Evolutionary conservation across 2,329 filamentous ascomycete species (phyloP), one percentile per base, ranked within the genome.

Genomic region (Fusarium mundagurra): DNA sequence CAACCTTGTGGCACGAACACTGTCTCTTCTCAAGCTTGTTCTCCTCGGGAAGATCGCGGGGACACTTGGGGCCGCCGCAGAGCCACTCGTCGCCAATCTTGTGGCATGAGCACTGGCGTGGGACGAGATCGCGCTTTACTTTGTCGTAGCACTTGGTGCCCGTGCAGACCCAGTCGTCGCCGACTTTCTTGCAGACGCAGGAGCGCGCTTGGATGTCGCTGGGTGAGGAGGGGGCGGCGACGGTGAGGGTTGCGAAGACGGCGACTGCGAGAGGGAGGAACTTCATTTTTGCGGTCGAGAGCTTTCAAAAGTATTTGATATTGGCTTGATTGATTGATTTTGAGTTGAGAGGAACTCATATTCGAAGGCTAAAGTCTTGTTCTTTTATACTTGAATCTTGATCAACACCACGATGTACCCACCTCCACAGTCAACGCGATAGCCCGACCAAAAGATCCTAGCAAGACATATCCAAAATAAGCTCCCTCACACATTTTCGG

Each of bases 171-270:
- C 66, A 71, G 0, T 71, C 69, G 1, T 33, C 34, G 0, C 24
- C 69, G 0, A 57, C 36, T 11, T 71, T 63, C n/a, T 59, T 59
- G 38, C 69, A 72, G 5, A 39, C 16, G 48, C 69, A 71, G 44
- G 67, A 54, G 13, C 69, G 50, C 14, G 45, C 36, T 27, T 55
- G 51, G 11, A 72, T 36, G 2, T 48, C 31, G 13, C 47, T 58
- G 8, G 43, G 41, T 3, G 60, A 22, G 16, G 57, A 36, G 5
- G 71, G 71, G 4, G 51, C 39, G 20, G 71, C 69, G 4, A 68
- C 34, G 27, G 65, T 44, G 13, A 73, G 31, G 48, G 71, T 50
- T 20, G 71, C 67, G 45, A 73, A 69, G 34, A 73, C 31, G 29
- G 69, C 43, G 10, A 69, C 17, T 22, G 61, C 58, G 8, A 73